These are phyloP conservation scores for Aspergillus tamarii DNA, from an alignment of 2,329 filamentous ascomycete genomes.

Conservation along the genomic window DNA sequence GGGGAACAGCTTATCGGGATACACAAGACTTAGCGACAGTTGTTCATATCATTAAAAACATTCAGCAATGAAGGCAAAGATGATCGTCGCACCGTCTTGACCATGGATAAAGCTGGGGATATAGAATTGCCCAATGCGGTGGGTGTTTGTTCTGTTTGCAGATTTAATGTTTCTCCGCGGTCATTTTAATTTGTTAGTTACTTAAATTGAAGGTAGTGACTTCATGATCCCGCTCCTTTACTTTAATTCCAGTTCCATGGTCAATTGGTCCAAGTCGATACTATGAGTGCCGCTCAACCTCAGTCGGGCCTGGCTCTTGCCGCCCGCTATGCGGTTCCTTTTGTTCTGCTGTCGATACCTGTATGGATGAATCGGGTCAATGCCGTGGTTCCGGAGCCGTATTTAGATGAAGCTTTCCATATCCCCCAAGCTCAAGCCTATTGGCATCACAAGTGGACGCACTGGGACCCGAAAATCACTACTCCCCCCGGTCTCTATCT, in stretches of 20 bases:
- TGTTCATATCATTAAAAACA: not conserved
- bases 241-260: constrained; percentile 2
- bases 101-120: constrained; percentile 4
- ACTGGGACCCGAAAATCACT: constrained; percentile 97
- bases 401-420: constrained; percentile 63
- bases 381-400: constrained; percentile 57
- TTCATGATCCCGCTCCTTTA: not conserved
- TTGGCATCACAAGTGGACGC: constrained; percentile 70
- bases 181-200: not conserved
- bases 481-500: constrained; percentile 85
- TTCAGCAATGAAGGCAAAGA: constrained; percentile 8
- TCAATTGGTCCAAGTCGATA: constrained; percentile 13
- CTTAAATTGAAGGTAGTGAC: not conserved
- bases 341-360: constrained; percentile 38
- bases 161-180: not conserved
- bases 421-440: constrained; percentile 90
- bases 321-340: constrained; percentile 41
- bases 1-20: constrained; percentile 11
- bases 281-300: constrained; percentile 35
- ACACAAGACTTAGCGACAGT: not conserved
- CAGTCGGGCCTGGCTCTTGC: constrained; percentile 38
- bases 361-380: constrained; percentile 52
- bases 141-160: constrained; percentile 41
- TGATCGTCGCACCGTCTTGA: not conserved
- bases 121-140: constrained; percentile 15